Percentiles rank a stretch among this genome's conserved stretches.
phyloP scores from a whole-genome alignment of 306 rosid genomes.

The Rosa chinensis region DNA sequence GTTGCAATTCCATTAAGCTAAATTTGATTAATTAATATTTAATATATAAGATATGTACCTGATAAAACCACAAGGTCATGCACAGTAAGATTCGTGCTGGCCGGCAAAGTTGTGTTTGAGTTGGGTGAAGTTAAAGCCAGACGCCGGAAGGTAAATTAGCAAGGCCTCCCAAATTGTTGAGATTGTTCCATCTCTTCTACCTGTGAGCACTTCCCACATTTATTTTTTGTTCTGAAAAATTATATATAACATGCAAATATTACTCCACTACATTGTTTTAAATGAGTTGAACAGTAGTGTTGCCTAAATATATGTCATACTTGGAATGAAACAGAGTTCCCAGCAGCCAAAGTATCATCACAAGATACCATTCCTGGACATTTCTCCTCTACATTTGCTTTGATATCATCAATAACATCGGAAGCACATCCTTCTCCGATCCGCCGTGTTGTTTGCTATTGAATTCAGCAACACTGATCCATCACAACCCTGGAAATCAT shows the following conservation, averaged over 20 bases:
- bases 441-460: slow-evolving; percentile 21
- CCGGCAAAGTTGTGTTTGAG: slow-evolving; percentile 31
- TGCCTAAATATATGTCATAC: slow-evolving; percentile 11
- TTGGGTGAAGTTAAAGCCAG: slow-evolving; percentile 20
- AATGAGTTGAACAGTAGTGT: too few relatives aligned
- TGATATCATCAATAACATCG: slow-evolving; percentile 30
- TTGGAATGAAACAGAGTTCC: slow-evolving; percentile 35
- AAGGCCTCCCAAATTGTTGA: slow-evolving; percentile 20
- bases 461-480: slow-evolving; percentile 56
- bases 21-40: background rate
- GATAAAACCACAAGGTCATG: slow-evolving; percentile 42
- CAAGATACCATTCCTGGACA: slow-evolving; percentile 43
- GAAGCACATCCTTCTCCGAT: slow-evolving; percentile 24
- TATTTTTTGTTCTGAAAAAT: slow-evolving; percentile 17
- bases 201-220: slow-evolving; percentile 31
- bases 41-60: slow-evolving; percentile 7
- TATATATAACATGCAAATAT: background rate
- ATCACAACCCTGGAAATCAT: slow-evolving; percentile 60
- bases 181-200: slow-evolving; percentile 43
- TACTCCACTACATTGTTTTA: too few relatives aligned
- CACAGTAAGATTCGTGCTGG: slow-evolving; percentile 23
- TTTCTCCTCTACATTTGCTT: slow-evolving; percentile 21
- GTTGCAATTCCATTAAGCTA: background rate
- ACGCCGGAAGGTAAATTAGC: slow-evolving; percentile 29
- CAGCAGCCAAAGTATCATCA: slow-evolving; percentile 37